Base-by-base conservation (phyloP, 2,329 filamentous ascomycete species). In the Neoscytalidium dimidiatum region DNA sequence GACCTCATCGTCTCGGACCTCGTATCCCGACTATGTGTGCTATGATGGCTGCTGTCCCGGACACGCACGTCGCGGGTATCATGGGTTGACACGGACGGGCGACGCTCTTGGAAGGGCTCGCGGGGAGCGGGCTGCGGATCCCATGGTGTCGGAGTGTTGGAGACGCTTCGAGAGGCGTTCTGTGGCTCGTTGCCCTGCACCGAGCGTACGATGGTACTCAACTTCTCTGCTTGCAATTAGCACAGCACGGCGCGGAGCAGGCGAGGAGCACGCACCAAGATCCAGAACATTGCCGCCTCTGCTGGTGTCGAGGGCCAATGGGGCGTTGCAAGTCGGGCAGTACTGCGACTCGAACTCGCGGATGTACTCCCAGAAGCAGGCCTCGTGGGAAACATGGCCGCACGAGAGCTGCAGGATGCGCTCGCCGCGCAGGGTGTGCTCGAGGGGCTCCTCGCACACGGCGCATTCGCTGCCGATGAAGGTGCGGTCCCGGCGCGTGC, bases 361-460 rank as follows among this genome's bases (percentile, higher is more conserved):
- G 72, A 99, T 96, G 75, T 96, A 97, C 79, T 99, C 95, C 80
- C 98, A 98, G 76, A 99, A 98, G 80, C 95, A 99, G 38, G 94
- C 95, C 78, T 98, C 95, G 76, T 99, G 95, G 11, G 94, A 93
- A 66, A 99, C 94, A 79, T 99, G 95, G n/a, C 90, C 87, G 79
- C 95, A 99, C 5, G 94, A 96, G 73, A 99, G 95, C 76, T 98
- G 95, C 62, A 99, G 83, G 67, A 99, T 93, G 70, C 93, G 89
- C 81, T 99, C 95, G 66, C 95, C 95, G 58, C 92, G 91, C 52
- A 99, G 84, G 3, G 93, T 99, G 78, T 98, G 94, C 79, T 98
- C 95, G 67, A 99, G 82, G 3, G 94, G 94, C 80, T 99, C 95
- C 77, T 99, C 95, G 76, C 95, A 99, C 17, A 97, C 94, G 58